These are phyloP conservation scores for Bauhinia variegata DNA, from an alignment of 306 rosid genomes.

Conservation along the genomic window DNA sequence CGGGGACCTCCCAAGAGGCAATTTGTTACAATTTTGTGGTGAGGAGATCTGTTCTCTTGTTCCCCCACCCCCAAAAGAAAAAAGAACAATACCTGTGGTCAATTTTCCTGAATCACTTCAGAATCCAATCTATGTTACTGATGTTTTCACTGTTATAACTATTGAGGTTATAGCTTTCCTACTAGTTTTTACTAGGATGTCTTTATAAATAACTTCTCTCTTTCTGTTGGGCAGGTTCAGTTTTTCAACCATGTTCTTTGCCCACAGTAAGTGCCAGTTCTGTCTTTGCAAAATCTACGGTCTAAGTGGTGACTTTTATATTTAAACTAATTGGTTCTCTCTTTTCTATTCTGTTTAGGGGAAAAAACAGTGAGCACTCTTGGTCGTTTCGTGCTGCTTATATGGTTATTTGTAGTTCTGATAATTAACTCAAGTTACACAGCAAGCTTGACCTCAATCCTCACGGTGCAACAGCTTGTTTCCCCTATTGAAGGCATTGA, in stretches of 20 bases:
- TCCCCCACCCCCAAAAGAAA: background rate
- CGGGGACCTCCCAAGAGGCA: slow-evolving; percentile 96
- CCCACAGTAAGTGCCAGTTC: slow-evolving; percentile 77
- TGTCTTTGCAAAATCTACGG: slow-evolving; percentile 21
- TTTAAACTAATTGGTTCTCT: slow-evolving; percentile 25
- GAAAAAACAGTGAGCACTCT: slow-evolving; percentile 91
- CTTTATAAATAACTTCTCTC: slow-evolving; percentile 21
- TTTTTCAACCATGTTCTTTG: slow-evolving; percentile 83
- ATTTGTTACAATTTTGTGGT: slow-evolving; percentile 76
- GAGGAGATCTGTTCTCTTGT: slow-evolving; percentile 2
- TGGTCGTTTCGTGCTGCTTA: slow-evolving; percentile 83
- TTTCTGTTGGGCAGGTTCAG: slow-evolving; percentile 64
- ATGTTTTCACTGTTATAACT: slow-evolving; percentile 10
- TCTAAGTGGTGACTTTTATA: slow-evolving; percentile 8
- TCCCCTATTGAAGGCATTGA: slow-evolving; percentile 86
- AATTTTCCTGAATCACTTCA: slow-evolving; percentile 7
- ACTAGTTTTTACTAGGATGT: background rate
- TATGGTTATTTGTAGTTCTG: slow-evolving; percentile 94
- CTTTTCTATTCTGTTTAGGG: slow-evolving; percentile 53
- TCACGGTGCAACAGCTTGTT: slow-evolving; percentile 87
- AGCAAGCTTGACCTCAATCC: slow-evolving; percentile 95
- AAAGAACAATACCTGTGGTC: background rate
- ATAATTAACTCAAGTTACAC: slow-evolving; percentile 95
- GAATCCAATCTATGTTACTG: slow-evolving; percentile 3
- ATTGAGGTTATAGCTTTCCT: slow-evolving; percentile 3